Percentiles rank a stretch among this genome's conserved stretches.
phyloP scores from a whole-genome alignment of 2,329 filamentous ascomycete genomes.

The Fonsecaea pedrosoi region DNA sequence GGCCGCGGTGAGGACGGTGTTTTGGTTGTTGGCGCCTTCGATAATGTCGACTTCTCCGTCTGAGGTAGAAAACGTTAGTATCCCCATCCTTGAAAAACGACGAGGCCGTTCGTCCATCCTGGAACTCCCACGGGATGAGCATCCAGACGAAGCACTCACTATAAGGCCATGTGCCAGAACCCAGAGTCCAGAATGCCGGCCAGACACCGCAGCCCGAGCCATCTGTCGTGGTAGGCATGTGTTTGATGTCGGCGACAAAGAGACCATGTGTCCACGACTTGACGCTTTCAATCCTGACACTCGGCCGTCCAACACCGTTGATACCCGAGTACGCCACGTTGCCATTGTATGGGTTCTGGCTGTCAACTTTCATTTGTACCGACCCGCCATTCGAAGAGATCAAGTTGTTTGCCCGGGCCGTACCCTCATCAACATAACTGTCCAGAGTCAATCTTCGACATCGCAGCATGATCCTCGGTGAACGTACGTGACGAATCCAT shows the following conservation, averaged over 20 bases:
- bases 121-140: too few species aligned
- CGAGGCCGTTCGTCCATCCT: background rate
- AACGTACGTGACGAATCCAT: conserved; percentile 54
- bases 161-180: conserved; percentile 50
- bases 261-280: conserved; percentile 54
- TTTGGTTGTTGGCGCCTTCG: conserved; percentile 57
- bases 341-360: conserved; percentile 37
- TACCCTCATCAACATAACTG: conserved; percentile 51
- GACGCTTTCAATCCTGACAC: conserved; percentile 54
- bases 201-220: conserved; percentile 54
- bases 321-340: conserved; percentile 51
- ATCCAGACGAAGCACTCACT: conserved; percentile 1
- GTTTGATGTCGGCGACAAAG: conserved; percentile 56
- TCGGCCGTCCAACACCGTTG: conserved; percentile 50
- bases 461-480: background rate
- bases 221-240: conserved; percentile 52
- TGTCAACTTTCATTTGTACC: conserved; percentile 33
- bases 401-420: conserved; percentile 46
- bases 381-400: conserved; percentile 37
- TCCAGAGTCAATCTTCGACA: background rate
- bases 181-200: conserved; percentile 49
- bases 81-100: background rate
- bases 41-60: conserved; percentile 61
- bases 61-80: background rate
- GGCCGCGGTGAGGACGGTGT: conserved; percentile 53